Conservation (phyloP, 2,329 filamentous ascomycete genomes). For the Colletotrichum sp. region DNA sequence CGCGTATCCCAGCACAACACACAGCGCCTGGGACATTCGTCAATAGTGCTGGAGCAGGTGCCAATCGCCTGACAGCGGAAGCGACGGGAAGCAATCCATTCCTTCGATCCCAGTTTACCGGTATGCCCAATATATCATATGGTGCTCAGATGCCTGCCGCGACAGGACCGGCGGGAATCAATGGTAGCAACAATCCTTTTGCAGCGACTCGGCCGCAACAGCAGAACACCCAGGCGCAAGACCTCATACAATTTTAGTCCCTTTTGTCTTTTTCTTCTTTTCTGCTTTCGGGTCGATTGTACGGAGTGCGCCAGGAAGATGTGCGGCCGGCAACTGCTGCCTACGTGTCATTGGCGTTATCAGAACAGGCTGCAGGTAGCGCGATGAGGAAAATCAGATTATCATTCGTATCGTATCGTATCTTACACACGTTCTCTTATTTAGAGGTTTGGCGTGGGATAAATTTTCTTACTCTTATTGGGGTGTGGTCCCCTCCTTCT, state of each 20-base stretch:
- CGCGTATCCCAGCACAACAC: constrained; percentile 95
- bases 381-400: background rate
- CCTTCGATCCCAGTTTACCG: constrained; percentile 82
- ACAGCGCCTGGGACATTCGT: constrained; percentile 96
- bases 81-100: constrained; percentile 92
- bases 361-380: background rate
- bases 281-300: background rate
- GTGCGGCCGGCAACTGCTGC: background rate
- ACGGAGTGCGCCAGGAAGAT: background rate
- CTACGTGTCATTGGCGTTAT: background rate
- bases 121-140: constrained; percentile 69
- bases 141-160: constrained; percentile 56
- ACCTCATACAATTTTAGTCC: constrained; percentile 67
- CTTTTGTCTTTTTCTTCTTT: background rate
- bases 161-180: constrained; percentile 62
- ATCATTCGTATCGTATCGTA: background rate
- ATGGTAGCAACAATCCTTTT: constrained; percentile 65
- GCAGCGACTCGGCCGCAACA: constrained; percentile 56
- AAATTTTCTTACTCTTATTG: background rate
- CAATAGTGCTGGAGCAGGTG: constrained; percentile 89
- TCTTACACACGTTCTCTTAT: background rate
- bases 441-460: background rate
- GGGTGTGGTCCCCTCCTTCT: background rate
- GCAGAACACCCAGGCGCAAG: constrained; percentile 54
- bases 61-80: constrained; percentile 70